phyloP scores from a whole-genome alignment of 2,329 filamentous ascomycete genomes.

The Fusarium circinatum region DNA sequence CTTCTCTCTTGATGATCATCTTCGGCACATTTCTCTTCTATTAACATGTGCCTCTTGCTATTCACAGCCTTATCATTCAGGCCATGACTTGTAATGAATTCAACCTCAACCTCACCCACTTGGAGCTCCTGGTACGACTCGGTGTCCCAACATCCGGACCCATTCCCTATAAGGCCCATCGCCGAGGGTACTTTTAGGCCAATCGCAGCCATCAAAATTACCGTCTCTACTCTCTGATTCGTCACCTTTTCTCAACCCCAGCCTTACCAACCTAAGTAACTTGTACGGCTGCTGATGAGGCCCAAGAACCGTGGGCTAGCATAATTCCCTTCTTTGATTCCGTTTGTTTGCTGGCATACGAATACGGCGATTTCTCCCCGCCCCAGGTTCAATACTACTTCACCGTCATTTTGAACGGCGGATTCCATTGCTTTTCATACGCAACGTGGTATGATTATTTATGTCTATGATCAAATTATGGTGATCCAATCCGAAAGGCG shows the following conservation, averaged over 20 bases:
- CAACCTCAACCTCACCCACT: slow-evolving; percentile 8
- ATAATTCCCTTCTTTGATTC: slow-evolving; percentile 8
- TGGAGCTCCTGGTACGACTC: slow-evolving; percentile 37
- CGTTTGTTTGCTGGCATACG: slow-evolving; percentile 33
- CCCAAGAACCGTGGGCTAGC: slow-evolving; percentile 7
- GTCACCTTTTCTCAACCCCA: slow-evolving; percentile 12
- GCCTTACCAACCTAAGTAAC: slow-evolving; percentile 20
- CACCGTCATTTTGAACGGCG: slow-evolving; percentile 35
- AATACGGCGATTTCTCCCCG: slow-evolving; percentile 34
- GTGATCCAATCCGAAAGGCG: background rate
- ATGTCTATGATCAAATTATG: background rate
- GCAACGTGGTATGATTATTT: slow-evolving; percentile 6
- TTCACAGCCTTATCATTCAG: background rate
- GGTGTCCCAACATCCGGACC: slow-evolving; percentile 42
- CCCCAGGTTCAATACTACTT: slow-evolving; percentile 9
- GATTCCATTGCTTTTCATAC: slow-evolving; percentile 1
- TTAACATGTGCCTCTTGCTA: background rate
- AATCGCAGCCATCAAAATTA: slow-evolving; percentile 47
- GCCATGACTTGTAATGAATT: slow-evolving; percentile 18
- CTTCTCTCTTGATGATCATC: background rate
- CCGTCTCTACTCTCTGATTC: slow-evolving; percentile 42
- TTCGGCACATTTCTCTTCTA: background rate
- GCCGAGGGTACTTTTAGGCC: slow-evolving; percentile 20
- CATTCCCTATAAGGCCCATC: slow-evolving; percentile 7
- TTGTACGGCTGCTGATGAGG: slow-evolving; percentile 8